Base-by-base conservation (phyloP, 164 flowering plant species). In the Vitis cinerea region DNA sequence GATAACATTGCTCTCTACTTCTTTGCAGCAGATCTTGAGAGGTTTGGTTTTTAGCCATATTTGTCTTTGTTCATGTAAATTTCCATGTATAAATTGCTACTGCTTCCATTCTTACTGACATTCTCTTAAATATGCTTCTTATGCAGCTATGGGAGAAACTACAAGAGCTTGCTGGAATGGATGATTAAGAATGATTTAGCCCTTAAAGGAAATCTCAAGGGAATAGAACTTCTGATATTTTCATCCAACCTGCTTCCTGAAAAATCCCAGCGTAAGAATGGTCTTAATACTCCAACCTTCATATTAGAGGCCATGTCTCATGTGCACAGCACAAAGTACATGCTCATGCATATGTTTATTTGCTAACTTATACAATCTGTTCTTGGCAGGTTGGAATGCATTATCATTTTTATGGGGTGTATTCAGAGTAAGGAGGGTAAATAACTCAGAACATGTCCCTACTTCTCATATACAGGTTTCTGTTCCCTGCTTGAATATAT, bases 1-100 rank as follows among this genome's bases (percentile, higher is more conserved):
- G 86, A 88, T 53, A 79, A 83, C 53, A 78, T 90, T 78, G 94
- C 88, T 29, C 78, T 90, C n/a, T 90, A 85, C 74, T 86, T 90
- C 66, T 90, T 88, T 77, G 89, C 94, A 3, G 80, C 82, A 80
- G 90, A 88, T 81, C 16, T 69, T 56, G 79, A 79, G 69, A 85
- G 94, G 94, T 86, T 27, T 53, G 61, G 9, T 13, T 50, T 56
- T 37, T 3, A 37, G 29, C 27, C 11, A 4, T 23, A 23, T 7
- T 2, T 19, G 17, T 65, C 59, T 23, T 53, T 27, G 48, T 23
- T 59, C 60, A 7, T 55, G 53, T 55, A 13, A 55, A 30, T 10
- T 31, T 57, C 48, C 23, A 67, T 50, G 49, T 2, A 10, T 19
- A 6, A 8, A 27, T 10, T 47, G 51, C 31, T 13, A 59, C 12